Base-by-base conservation (phyloP, 1,284 basidiomycete species). In the Pseudozyma thailandica region DNA sequence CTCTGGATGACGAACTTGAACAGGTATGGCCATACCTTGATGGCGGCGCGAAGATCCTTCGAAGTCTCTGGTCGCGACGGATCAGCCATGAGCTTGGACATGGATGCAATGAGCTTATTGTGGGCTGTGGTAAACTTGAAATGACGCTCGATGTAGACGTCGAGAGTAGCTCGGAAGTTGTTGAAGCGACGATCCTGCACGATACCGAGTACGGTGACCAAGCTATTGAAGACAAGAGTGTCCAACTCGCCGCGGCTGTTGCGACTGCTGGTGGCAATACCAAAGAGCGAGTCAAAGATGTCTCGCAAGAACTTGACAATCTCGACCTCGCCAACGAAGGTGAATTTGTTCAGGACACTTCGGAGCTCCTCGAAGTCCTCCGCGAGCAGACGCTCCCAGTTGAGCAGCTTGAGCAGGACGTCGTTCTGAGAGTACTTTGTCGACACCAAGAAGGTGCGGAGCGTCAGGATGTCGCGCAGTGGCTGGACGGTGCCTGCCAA, bases 11-110 rank as follows among this genome's bases (percentile, higher is more conserved):
- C 91, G 83, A 98, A 93, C 81, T 92, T 92, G 88, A 97, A 93
- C 72, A 98, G 89, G 79, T 95, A 93, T 76, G 94, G 91, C 92
- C 94, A 96, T 20, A 98, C 94, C 83, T 97, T 97, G 74, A 98
- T 87, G 13, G 93, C 91, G 1, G 93, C 89, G 35, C 94, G 90
- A 51, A 97, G 87, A 16, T 88, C 86, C 21, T 90, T 89, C 0
- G 91, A 92, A 3, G 88, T 89, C 28, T 94, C 92, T 10, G 87
- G 86, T 7, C 89, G 87, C 0, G 89, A 88, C 0, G 93, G 92
- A 62, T 91, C 88, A 23, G 86, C 86, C 50, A 97, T 86, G 6
- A 97, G 88, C 18, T 88, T 87, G 78, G 92, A 91, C 91, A 97
- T 92, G 6, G 92, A 92, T 2, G 70, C 57, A 30, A 80, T 76